Evolutionary conservation across 805 yeast genomes (phyloP), one percentile per base, ranked within the genome.

Genomic region (Saturnispora kantuleensis): DNA sequence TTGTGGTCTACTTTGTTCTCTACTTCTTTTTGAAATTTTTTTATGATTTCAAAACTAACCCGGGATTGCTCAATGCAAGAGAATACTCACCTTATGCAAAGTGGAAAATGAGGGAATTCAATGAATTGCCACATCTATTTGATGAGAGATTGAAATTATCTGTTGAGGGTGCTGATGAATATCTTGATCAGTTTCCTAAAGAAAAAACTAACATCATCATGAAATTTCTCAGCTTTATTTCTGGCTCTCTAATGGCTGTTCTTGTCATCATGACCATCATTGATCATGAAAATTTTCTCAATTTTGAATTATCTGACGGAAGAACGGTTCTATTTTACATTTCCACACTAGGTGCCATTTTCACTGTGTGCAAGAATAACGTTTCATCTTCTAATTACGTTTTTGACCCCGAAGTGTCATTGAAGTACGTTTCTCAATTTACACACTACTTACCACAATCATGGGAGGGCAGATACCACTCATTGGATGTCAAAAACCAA

Each of bases 61-160:
- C 98, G 0, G 78, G 88, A 1, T 69, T 87, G 10, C 70, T 93
- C 44, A 82, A 87, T 5, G 71, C 88, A 2, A 69, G 98, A 39
- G 95, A 88, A 54, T 93, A 87, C 58, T 86, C 97, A 0, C 96
- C 97, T 0, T 77, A 76, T 63, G 97, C 97, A 0, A 89, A 84
- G 55, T 93, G 97, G 97, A 86, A 82, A 58, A 74, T 93, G 56
- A 69, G 99, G 46, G 99, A 93, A 56, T 86, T 84, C 58, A 93
- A 93, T 62, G 99, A 93, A 58, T 69, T 93, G 8, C 86, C 86
- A 37, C 98, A 93, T 62, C 71, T 90, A 26, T 93, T 93, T 63
- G 78, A 79, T 46, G 79, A 81, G 53, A 69, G 99, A 41, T 64
- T 93, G 35, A 84, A 79, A 39, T 64, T 85, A 48, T 85, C 96